Percentiles rank a stretch among this genome's conserved stretches.
Evolutionary conservation across 1,284 basidiomycete species (phyloP).

Genomic region (Rhodotorula sp.): DNA sequence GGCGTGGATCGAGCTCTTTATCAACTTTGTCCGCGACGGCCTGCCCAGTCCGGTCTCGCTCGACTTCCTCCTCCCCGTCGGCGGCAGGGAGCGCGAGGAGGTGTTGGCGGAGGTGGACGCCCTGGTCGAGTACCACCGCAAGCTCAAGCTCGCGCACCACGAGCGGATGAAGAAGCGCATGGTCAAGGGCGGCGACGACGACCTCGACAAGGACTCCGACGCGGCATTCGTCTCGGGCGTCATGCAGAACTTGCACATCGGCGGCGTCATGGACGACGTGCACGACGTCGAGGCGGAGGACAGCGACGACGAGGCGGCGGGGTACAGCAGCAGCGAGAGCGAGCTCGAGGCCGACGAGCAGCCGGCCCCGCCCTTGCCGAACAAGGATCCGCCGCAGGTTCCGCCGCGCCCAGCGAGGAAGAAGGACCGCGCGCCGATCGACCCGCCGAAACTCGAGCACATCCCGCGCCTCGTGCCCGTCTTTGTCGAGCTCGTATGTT

Average conservation of each 20-base stretch:
- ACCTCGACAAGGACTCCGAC: conserved; percentile 70
- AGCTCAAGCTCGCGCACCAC: conserved; percentile 85
- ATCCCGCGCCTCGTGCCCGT: conserved; percentile 76
- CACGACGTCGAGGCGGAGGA: conserved; percentile 70
- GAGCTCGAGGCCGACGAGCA: conserved; percentile 44
- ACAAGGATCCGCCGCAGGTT: background rate
- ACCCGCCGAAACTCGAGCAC: conserved; percentile 72
- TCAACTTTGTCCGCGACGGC: conserved; percentile 88
- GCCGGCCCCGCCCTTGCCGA: conserved; percentile 42
- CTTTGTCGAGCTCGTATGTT: conserved; percentile 90
- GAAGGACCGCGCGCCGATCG: conserved; percentile 56
- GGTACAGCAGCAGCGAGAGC: conserved; percentile 49
- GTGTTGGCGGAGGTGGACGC: conserved; percentile 81
- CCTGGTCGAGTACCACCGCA: conserved; percentile 85
- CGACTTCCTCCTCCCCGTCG: conserved; percentile 80
- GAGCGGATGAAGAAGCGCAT: conserved; percentile 80
- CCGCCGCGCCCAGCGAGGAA: conserved; percentile 46
- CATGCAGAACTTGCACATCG: conserved; percentile 73
- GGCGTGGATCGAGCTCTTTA: conserved; percentile 95
- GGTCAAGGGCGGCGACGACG: conserved; percentile 56
- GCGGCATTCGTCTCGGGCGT: conserved; percentile 74
- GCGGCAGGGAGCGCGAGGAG: conserved; percentile 67
- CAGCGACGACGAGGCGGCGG: conserved; percentile 54
- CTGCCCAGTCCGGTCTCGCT: conserved; percentile 64
- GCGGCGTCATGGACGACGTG: conserved; percentile 74